Evolutionary conservation across 345 rosid species (phyloP).

Genomic region (Leavenworthia alabamica): DNA sequence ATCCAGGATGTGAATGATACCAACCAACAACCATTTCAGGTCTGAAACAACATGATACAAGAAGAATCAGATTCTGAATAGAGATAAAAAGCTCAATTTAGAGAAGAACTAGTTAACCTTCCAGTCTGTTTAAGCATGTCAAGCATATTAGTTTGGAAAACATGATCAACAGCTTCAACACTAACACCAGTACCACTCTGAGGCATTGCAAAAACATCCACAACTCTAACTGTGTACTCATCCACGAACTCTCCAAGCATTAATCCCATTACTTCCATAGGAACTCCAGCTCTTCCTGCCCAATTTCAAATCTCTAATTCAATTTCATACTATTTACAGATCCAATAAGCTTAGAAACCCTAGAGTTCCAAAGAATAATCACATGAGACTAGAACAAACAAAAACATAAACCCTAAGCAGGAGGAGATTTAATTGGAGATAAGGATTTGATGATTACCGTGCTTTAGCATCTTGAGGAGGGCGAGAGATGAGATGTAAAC

Average conservation of each 20-base stretch:
- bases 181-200: constrained; percentile 99
- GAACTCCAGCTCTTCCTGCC: constrained; percentile 97
- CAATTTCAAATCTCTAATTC: neutral
- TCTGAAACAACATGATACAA: constrained; percentile 51
- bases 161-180: constrained; percentile 98
- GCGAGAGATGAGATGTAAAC: constrained; percentile 98
- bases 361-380: no score
- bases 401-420: neutral
- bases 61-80: neutral
- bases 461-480: constrained; percentile 86
- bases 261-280: constrained; percentile 99
- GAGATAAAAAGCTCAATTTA: neutral
- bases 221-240: constrained; percentile 93
- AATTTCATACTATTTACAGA: neutral
- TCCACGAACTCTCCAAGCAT: constrained; percentile 99
- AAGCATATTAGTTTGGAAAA: constrained; percentile 96
- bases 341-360: constrained; percentile 17
- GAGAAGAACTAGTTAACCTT: constrained; percentile 37
- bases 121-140: constrained; percentile 99
- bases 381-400: no score
- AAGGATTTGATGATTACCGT: constrained; percentile 17
- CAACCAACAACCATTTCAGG: constrained; percentile 99
- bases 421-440: neutral
- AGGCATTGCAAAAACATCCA: constrained; percentile 99
- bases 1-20: constrained; percentile 99